These are phyloP conservation scores for Calycina herbarum DNA, from an alignment of 2,329 filamentous ascomycete species.

Conservation along the genomic window DNA sequence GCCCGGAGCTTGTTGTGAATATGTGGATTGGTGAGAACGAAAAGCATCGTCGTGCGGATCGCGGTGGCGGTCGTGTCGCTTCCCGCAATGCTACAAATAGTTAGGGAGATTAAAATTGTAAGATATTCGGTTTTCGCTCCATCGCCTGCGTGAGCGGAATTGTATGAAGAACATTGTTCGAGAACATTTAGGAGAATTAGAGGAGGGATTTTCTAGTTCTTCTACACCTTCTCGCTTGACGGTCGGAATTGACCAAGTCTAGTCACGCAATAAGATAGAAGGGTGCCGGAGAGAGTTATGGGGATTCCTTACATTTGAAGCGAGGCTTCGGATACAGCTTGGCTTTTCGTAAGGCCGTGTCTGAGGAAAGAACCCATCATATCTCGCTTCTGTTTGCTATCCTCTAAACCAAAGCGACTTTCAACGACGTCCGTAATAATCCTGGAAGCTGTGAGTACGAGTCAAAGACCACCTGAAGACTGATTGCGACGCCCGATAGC, in stretches of 20 bases:
- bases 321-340: conserved; percentile 17
- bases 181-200: no score
- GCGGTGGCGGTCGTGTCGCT: conserved; percentile 59
- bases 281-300: not conserved
- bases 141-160: no score
- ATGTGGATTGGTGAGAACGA: conserved; percentile 25
- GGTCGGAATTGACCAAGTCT: not conserved
- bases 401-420: conserved; percentile 40
- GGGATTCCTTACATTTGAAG: conserved; percentile 30
- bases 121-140: no score
- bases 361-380: conserved; percentile 54
- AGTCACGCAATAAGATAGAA: not conserved
- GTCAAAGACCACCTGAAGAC: not conserved
- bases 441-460: not conserved
- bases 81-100: conserved; percentile 45
- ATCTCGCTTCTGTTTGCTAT: conserved; percentile 45
- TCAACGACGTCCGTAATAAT: conserved; percentile 44
- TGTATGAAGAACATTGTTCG: no score
- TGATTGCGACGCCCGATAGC: not conserved
- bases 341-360: conserved; percentile 37
- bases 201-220: no score
- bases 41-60: conserved; percentile 40
- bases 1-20: conserved; percentile 19
- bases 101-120: no score
- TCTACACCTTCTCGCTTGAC: no score